Evolutionary conservation across 2,329 filamentous ascomycete species (phyloP).

Genomic region (Paradendryphiella salina): DNA sequence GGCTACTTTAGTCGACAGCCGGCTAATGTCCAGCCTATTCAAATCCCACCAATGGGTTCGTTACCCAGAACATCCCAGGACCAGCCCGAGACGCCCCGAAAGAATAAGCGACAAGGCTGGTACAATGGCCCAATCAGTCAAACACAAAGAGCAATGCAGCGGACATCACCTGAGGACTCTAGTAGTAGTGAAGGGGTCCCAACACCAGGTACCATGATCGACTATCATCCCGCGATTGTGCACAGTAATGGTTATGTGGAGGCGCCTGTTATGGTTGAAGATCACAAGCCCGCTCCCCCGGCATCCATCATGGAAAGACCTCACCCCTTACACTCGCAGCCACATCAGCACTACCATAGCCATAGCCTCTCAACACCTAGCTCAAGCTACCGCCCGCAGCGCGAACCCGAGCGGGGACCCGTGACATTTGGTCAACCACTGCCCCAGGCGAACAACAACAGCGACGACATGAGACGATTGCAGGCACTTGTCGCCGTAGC

Average conservation of each 20-base stretch:
- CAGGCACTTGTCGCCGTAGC: constrained; percentile 68
- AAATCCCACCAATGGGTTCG: constrained; percentile 39
- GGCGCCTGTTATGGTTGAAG: constrained; percentile 48
- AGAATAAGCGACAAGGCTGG: constrained; percentile 71
- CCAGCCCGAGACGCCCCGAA: constrained; percentile 57
- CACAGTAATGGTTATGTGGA: constrained; percentile 56
- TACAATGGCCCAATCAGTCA: constrained; percentile 61
- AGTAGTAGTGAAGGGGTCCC: constrained; percentile 60
- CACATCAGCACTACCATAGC: constrained; percentile 37
- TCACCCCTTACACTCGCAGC: constrained; percentile 37
- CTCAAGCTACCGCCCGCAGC: constrained; percentile 37
- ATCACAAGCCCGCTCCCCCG: constrained; percentile 43
- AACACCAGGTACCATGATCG: constrained; percentile 56
- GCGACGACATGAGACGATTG: constrained; percentile 58
- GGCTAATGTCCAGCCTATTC: constrained; percentile 27
- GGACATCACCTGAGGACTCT: constrained; percentile 60
- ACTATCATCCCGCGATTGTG: constrained; percentile 58
- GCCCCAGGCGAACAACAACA: constrained; percentile 44
- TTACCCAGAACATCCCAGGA: constrained; percentile 45
- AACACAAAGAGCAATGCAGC: constrained; percentile 43
- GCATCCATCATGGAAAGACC: constrained; percentile 45
- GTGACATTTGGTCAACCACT: constrained; percentile 39
- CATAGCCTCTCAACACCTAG: constrained; percentile 34
- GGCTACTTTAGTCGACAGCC: constrained; percentile 38
- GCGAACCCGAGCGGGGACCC: constrained; percentile 37